These are phyloP conservation scores for Sporothrix phasma DNA, from an alignment of 2,329 filamentous ascomycete genomes.

Conservation along the genomic window DNA sequence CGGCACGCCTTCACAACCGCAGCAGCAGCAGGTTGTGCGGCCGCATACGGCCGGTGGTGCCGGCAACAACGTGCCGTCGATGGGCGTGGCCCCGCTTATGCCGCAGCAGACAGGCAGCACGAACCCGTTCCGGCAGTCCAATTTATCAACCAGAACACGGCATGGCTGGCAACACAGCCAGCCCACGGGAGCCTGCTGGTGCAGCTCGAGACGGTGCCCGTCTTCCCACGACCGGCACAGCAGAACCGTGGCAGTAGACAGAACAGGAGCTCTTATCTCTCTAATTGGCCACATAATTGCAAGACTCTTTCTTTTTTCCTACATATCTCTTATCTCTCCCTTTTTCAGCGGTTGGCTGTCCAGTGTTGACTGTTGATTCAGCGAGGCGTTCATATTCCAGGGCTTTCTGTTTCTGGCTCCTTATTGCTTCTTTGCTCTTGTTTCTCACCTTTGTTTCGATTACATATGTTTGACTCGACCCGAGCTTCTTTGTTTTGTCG, in stretches of 20 bases:
- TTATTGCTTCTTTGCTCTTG: not conserved
- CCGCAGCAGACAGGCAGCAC: constrained; percentile 79
- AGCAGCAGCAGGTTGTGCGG: constrained; percentile 19
- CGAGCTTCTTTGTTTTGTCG: not conserved
- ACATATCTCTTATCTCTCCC: constrained; percentile 1
- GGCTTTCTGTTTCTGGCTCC: not conserved
- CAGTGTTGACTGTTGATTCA: constrained; percentile 10
- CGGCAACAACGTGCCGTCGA: constrained; percentile 50
- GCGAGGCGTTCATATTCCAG: constrained; percentile 16
- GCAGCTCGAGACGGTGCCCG: constrained; percentile 64
- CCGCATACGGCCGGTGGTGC: constrained; percentile 48
- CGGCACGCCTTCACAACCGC: too few relatives aligned
- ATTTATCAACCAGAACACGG: constrained; percentile 90
- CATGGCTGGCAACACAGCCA: constrained; percentile 74
- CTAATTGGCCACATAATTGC: not conserved
- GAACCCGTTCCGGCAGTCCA: constrained; percentile 88
- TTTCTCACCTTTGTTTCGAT: not conserved
- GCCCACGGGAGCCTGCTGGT: constrained; percentile 75
- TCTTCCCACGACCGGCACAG: constrained; percentile 73
- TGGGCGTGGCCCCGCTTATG: constrained; percentile 39
- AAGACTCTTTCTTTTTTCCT: not conserved
- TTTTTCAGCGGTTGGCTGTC: constrained; percentile 5
- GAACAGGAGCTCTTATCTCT: not conserved
- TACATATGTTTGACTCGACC: not conserved
- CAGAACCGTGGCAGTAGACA: constrained; percentile 47